phyloP scores from a whole-genome alignment of 306 rosid genomes.

The Trifolium subterraneum region DNA sequence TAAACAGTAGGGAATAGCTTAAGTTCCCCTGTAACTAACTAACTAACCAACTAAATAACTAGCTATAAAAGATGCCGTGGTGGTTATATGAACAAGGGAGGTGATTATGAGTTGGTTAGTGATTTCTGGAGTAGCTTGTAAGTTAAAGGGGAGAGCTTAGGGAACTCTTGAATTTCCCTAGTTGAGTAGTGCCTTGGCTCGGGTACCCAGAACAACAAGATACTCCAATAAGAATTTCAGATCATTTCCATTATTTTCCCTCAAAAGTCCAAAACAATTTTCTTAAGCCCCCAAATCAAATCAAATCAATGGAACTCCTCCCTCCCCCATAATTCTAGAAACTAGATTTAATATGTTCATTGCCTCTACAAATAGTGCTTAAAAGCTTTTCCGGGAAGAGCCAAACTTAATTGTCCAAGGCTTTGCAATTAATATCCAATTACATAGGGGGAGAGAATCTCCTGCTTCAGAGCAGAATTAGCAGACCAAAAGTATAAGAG shows the following conservation, averaged over 20 bases:
- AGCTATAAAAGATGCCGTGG: background rate
- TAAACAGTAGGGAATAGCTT: background rate
- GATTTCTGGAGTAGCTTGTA: background rate
- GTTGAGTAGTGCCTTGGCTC: background rate
- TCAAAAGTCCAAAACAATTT: background rate
- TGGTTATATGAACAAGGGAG: background rate
- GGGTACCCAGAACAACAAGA: background rate
- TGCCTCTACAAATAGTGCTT: background rate
- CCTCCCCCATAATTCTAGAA: slow-evolving; percentile 11
- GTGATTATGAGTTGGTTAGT: background rate
- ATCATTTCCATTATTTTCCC: background rate
- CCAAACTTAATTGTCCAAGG: slow-evolving; percentile 15
- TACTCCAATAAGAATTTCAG: background rate
- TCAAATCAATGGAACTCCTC: background rate
- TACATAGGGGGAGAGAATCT: background rate
- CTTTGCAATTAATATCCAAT: slow-evolving; percentile 10
- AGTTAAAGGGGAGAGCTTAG: background rate
- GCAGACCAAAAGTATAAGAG: slow-evolving; percentile 15
- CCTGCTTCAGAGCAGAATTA: slow-evolving; percentile 5
- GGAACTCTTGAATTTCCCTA: background rate
- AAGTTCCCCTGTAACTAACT: background rate
- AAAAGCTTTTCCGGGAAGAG: slow-evolving; percentile 14
- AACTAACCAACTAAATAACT: background rate
- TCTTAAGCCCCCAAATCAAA: slow-evolving; percentile 15
- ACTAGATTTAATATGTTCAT: background rate